Conservation (phyloP, 2,329 filamentous ascomycete species). For the Penicillium hesseltinei region DNA sequence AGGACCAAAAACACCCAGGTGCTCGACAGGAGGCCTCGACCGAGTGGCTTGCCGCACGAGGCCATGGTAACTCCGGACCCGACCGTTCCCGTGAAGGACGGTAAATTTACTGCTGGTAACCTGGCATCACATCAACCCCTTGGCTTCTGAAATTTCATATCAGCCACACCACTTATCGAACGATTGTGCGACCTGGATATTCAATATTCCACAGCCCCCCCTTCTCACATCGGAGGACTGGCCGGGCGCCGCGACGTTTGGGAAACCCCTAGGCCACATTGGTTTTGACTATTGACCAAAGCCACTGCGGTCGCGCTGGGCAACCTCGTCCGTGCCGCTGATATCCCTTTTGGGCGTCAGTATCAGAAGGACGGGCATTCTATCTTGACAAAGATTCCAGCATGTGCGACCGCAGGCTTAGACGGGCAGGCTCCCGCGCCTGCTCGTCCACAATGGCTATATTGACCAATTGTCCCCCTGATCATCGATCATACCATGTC, state of each 20-base stretch:
- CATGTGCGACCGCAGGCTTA: neutral
- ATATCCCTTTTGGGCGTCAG: neutral
- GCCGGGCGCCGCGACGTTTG: constrained; percentile 9
- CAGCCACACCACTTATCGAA: constrained; percentile 10
- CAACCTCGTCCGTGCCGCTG: neutral
- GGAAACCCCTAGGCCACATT: constrained; percentile 1
- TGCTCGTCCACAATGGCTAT: constrained; percentile 1
- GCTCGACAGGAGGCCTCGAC: constrained; percentile 35
- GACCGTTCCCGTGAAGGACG: constrained; percentile 35
- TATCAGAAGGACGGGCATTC: constrained; percentile 1
- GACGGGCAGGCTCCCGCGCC: neutral
- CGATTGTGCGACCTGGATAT: constrained; percentile 11
- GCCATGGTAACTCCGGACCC: constrained; percentile 34
- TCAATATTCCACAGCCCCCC: constrained; percentile 1
- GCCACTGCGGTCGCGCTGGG: constrained; percentile 11
- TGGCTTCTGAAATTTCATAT: constrained; percentile 1
- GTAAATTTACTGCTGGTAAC: constrained; percentile 21
- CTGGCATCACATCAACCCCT: neutral
- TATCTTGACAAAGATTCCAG: neutral
- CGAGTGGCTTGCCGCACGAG: constrained; percentile 33
- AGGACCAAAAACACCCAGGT: constrained; percentile 45
- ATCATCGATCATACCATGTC: constrained; percentile 1
- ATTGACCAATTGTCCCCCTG: constrained; percentile 1
- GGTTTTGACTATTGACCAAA: constrained; percentile 5
- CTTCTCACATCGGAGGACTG: constrained; percentile 7